Evolutionary conservation across 2,329 filamentous ascomycete genomes (phyloP), one percentile per base, ranked within the genome.

Genomic region (Leptographium radiaticola): DNA sequence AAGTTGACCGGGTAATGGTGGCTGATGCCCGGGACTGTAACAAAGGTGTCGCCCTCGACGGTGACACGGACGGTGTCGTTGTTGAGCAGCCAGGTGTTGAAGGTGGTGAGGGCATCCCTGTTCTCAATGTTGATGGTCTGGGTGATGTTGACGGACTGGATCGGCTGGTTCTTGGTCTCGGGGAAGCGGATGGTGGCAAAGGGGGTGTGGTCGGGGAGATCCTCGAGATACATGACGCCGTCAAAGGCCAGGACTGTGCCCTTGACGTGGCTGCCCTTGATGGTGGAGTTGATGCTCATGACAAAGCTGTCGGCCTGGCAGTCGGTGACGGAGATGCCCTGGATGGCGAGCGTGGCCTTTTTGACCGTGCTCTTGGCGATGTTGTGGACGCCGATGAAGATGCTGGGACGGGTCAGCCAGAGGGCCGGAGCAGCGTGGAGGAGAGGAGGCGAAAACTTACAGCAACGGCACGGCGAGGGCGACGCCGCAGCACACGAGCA

Each of bases 331-430:
- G 67, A 62, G 62, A 82, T 73, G 55, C 70, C 67, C 60, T 79
- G 69, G 57, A 83, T 71, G 13, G 69, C 67, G 49, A 83, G 71
- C 53, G 70, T 63, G 58, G 78, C 76, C 7, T 70, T 64, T 61
- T 83, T 71, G 57, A 83, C 65, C 65, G 77, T 79, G 53, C 67
- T 56, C 65, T 83, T 79, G 38, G 76, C 76, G 55, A 81, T 75
- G 60, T 72, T 75, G 54, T 77, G 77, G 34, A 82, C 69, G 42
- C 66, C 74, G 48, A 80, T 76, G 52, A 80, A 73, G 62, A 82
- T 71, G 61, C 78, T 81, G 58, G 58, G 16, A 49, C 75, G 64
- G 45, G 81, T 67, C 56, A 72, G 52, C 18, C 46, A 45, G 44
- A 13, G 10, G 13, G 9, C 12, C n/a, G n/a, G n/a, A n/a, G n/a